Evolutionary conservation across 2,329 filamentous ascomycete genomes (phyloP), one percentile per base, ranked within the genome.

Genomic region (Colletotrichum orbiculare): DNA sequence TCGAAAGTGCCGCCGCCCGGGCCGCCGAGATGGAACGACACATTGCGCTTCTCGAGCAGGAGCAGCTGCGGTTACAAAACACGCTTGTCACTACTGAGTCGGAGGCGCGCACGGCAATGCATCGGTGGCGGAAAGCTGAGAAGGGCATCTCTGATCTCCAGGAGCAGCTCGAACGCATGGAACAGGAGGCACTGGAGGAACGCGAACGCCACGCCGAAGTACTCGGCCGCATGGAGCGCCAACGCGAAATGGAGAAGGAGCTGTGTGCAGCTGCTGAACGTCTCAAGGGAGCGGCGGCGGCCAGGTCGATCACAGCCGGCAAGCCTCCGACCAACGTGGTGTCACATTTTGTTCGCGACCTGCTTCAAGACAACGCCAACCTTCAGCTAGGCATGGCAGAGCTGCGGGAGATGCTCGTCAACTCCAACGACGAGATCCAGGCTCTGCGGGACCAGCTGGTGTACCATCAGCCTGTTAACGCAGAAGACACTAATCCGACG

Each of bases 271-370:
- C 93, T 2, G 93, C 92, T 11, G 91, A 90, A 38, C 86, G 93
- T 59, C 83, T 97, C 57, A 96, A 95, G 77, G 91, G 91, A 9
- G 91, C 92, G 11, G 93, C 93, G 3, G 92, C 91, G 0, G 84
- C 85, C 35, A 90, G 88, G 69, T 88, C 88, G 3, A 79, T 91
- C 45, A 46, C 15, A 17, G 43, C 43, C 4, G 83, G 86, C 37
- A 86, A 86, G 69, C 82, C 81, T 60, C 84, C 87, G 9, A 88
- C 83, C 67, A 89, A 83, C 63, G 93, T 97, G 42, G 93, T 98
- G n/a, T 94, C 93, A 17, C 93, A 96, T 73, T 98, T 99, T 71
- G 96, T 99, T 60, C 93, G 94, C 70, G 96, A 98, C 75, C 92
- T 99, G 60, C 82, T 99, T 15, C 91, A 97, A 72, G 96, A 99